Evolutionary conservation across 1,284 basidiomycete genomes (phyloP).

Genomic region (Entoloma clypeatum): DNA sequence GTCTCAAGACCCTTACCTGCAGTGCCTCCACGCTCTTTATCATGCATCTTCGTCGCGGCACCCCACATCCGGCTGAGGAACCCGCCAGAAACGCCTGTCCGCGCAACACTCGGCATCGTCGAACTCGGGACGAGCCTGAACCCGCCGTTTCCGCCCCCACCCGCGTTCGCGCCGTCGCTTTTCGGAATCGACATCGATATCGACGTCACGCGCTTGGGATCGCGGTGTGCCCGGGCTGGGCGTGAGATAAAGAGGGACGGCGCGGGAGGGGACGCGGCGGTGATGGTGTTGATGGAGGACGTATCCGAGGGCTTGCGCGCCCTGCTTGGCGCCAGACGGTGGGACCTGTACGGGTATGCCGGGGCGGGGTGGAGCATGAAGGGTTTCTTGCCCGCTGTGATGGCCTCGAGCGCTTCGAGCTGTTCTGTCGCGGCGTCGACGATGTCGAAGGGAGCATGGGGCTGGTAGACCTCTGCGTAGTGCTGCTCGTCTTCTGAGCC

Average conservation of each 20-base stretch:
- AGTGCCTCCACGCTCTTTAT: slow-evolving; percentile 23
- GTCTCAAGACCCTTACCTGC: slow-evolving; percentile 12
- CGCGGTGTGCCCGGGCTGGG: slow-evolving; percentile 22
- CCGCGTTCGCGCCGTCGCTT: slow-evolving; percentile 13
- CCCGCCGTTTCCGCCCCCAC: slow-evolving; percentile 10
- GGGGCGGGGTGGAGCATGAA: slow-evolving; percentile 43
- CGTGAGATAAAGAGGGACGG: slow-evolving; percentile 17
- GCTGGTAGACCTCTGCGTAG: slow-evolving; percentile 23
- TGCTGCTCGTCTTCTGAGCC: slow-evolving; percentile 44
- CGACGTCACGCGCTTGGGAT: slow-evolving; percentile 27
- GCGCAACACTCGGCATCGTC: slow-evolving; percentile 42
- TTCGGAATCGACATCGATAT: slow-evolving; percentile 19
- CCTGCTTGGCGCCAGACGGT: slow-evolving; percentile 33
- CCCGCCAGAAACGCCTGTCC: slow-evolving; percentile 36
- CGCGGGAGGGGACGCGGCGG: slow-evolving; percentile 26
- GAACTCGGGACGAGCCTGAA: slow-evolving; percentile 34
- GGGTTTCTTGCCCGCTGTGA: slow-evolving; percentile 25
- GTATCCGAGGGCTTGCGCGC: slow-evolving; percentile 53
- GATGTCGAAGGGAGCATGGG: slow-evolving; percentile 18
- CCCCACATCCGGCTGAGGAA: slow-evolving; percentile 69
- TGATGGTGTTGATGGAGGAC: slow-evolving; percentile 48
- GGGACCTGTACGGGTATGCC: slow-evolving; percentile 40
- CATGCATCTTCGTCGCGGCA: slow-evolving; percentile 45
- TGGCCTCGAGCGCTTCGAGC: slow-evolving; percentile 6
- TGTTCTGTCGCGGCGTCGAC: slow-evolving; percentile 11